Percentiles rank a stretch among this genome's conserved stretches.
These are phyloP conservation scores for Aquilaria malaccensis DNA, from an alignment of 345 rosid species.

Conservation along the genomic window DNA sequence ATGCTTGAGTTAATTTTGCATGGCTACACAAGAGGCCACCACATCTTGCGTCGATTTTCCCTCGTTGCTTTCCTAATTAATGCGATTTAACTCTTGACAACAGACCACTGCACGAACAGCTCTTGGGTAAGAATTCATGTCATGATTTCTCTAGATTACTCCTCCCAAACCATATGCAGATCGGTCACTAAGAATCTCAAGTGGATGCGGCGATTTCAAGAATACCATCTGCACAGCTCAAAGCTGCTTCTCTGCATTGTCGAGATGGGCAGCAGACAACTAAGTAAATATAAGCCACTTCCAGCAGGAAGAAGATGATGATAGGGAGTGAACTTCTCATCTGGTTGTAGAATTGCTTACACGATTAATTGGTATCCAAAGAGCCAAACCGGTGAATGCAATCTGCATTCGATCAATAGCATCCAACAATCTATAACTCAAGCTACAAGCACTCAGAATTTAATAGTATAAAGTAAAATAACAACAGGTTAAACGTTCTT, in stretches of 20 bases:
- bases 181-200: slow-evolving; percentile 71
- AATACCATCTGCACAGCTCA: slow-evolving; percentile 48
- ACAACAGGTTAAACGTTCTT: too few species aligned
- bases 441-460: too few species aligned
- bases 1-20: slow-evolving; percentile 21
- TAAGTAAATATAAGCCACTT: slow-evolving; percentile 57
- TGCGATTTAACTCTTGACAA: slow-evolving; percentile 44
- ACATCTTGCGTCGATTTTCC: slow-evolving; percentile 47
- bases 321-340: slow-evolving; percentile 64
- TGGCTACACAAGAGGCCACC: slow-evolving; percentile 57
- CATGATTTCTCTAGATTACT: slow-evolving; percentile 72
- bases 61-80: slow-evolving; percentile 40
- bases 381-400: too few species aligned
- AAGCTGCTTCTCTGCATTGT: slow-evolving; percentile 51
- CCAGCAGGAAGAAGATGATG: slow-evolving; percentile 81
- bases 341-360: slow-evolving; percentile 58
- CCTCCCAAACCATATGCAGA: slow-evolving; percentile 75
- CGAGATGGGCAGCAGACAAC: slow-evolving; percentile 24
- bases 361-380: too few species aligned
- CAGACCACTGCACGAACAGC: slow-evolving; percentile 54
- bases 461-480: too few species aligned
- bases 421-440: too few species aligned
- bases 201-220: slow-evolving; percentile 84
- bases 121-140: slow-evolving; percentile 65
- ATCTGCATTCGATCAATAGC: too few species aligned